Evolutionary conservation across 1,284 basidiomycete genomes (phyloP).

Genomic region (Trichosporon faecale): DNA sequence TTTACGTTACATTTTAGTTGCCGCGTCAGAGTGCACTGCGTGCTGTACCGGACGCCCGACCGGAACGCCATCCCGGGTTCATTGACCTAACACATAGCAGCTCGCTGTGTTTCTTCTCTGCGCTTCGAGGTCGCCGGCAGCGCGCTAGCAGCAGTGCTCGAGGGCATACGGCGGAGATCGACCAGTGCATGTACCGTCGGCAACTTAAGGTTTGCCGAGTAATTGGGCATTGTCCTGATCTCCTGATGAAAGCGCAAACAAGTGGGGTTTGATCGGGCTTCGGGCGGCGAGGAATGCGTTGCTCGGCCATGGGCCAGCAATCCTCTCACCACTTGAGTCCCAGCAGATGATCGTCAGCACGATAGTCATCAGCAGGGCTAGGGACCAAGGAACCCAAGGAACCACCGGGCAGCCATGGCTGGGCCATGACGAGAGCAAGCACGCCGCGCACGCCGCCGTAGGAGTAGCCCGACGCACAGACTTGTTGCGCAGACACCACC

Average conservation of each 20-base stretch:
- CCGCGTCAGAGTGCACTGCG: not conserved
- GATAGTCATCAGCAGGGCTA: not conserved
- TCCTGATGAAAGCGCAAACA: not conserved
- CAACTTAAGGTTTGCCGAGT: conserved; percentile 1
- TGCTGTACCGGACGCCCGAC: not conserved
- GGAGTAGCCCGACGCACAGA: not conserved
- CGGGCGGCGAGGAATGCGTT: not conserved
- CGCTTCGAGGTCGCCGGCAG: not conserved
- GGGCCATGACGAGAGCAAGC: not conserved
- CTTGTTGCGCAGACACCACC: not conserved
- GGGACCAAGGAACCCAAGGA: not conserved
- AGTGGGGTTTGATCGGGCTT: conserved; percentile 1
- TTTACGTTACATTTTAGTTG: not conserved
- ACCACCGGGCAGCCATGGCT: not conserved
- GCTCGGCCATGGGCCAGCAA: not conserved
- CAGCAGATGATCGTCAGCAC: not conserved
- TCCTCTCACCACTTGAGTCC: not conserved
- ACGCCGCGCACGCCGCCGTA: not conserved
- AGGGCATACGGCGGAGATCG: not conserved
- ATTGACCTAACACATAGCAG: not conserved
- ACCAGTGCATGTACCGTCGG: not conserved
- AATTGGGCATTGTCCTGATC: not conserved
- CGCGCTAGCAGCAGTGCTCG: not conserved
- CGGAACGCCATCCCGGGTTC: not conserved
- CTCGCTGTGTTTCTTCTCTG: not conserved